phyloP scores from a whole-genome alignment of 352 stramenopile genomes.

The Phytopythium helicoides region DNA sequence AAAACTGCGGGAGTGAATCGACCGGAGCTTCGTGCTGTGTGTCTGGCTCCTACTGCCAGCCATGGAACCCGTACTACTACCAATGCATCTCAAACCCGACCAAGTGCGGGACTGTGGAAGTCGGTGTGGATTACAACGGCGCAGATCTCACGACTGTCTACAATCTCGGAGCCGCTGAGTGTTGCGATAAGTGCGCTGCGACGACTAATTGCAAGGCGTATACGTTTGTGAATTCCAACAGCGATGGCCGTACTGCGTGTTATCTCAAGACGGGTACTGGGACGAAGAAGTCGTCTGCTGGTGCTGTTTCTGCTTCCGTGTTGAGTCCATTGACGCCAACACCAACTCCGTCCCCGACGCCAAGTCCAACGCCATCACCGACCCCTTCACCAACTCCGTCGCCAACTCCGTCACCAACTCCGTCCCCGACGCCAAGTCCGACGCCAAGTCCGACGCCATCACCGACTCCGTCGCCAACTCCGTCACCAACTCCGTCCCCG shows the following conservation, averaged over 20 bases:
- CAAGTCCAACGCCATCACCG: too few relatives aligned
- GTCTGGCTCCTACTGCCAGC: slow-evolving; percentile 31
- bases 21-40: slow-evolving; percentile 19
- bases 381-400: too few relatives aligned
- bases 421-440: too few relatives aligned
- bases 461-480: background rate
- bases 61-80: slow-evolving; percentile 31
- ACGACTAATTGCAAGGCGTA: slow-evolving; percentile 16
- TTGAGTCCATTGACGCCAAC: background rate
- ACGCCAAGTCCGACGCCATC: too few relatives aligned
- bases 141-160: slow-evolving; percentile 31
- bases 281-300: slow-evolving; percentile 9
- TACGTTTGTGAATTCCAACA: slow-evolving; percentile 26
- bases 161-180: slow-evolving; percentile 11
- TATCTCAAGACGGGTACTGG: slow-evolving; percentile 27
- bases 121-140: slow-evolving; percentile 34
- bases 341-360: too few relatives aligned
- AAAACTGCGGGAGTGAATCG: slow-evolving; percentile 10
- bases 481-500: too few relatives aligned
- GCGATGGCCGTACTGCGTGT: slow-evolving; percentile 19
- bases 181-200: slow-evolving; percentile 14
- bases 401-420: background rate
- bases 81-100: slow-evolving; percentile 28
- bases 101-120: slow-evolving; percentile 21
- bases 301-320: slow-evolving; percentile 20